Base-by-base conservation (phyloP, 163 green algal species). In the Scenedesmus sp. region DNA sequence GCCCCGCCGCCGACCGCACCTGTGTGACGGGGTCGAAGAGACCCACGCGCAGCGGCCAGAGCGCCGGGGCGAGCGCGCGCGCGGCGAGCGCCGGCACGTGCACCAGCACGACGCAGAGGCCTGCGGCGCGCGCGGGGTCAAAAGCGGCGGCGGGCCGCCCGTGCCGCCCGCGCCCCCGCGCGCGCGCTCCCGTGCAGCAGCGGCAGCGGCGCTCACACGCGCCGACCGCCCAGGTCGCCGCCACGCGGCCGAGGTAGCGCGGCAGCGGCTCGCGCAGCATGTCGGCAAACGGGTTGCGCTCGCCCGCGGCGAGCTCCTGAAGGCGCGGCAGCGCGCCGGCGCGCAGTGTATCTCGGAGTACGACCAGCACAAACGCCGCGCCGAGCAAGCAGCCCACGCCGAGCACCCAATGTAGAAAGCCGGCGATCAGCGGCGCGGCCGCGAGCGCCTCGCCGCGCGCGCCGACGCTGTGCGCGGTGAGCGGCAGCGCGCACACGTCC, bases 271-370 rank as follows among this genome's bases (percentile, higher is more conserved):
- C 78, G 36, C 87, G 67, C 26, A 91, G 70, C 29, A 94, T 76
- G 72, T 94, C 85, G 31, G 70, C 57, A 29, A 94, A 73, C 0
- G 89, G 87, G 58, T 94, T 89, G 33, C 82, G 83, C 26, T 93
- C 90, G 6, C 81, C 82, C 36, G 88, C 80, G 7, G 88, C 80
- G 18, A 89, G 89, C 50, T 94, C 89, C 1, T 77, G 66, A 26
- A 94, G 44, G 47, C 91, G 93, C 1, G 84, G 77, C 58, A 94
- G 70, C 2, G 92, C 87, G 29, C 76, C 89, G 45, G 89, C 87
- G 5, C 86, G 78, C 15, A 94, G 80, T 11, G 90, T 60, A 66
- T 91, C 78, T 13, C 89, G 69, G 24, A 83, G 17, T 1, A 89
- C 54, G 57, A 63, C 81, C 45, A 92, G 63, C 60, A 91, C 80